These are phyloP conservation scores for Suillus sp. DNA, from an alignment of 768 basidiomycete genomes.

Conservation along the genomic window DNA sequence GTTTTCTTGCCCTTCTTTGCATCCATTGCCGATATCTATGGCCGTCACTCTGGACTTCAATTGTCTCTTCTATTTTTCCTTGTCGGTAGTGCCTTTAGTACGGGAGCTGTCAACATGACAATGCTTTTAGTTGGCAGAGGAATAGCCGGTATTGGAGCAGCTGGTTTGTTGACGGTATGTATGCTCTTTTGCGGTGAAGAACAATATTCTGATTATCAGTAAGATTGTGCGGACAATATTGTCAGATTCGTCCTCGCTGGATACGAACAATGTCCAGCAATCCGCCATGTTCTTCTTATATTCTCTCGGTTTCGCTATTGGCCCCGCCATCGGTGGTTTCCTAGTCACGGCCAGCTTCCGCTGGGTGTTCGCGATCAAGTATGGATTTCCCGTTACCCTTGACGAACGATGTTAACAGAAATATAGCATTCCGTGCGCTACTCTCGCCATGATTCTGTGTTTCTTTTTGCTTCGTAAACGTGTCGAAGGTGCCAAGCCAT, in stretches of 20 bases:
- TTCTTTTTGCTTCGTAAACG: conserved; percentile 44
- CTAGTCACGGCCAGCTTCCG: conserved; percentile 45
- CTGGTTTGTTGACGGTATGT: conserved; percentile 40
- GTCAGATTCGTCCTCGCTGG: conserved; percentile 44
- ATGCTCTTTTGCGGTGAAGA: conserved; percentile 5
- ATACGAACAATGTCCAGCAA: conserved; percentile 46
- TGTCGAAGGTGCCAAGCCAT: conserved; percentile 23
- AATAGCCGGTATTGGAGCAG: conserved; percentile 52
- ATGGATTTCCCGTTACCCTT: conserved; percentile 15
- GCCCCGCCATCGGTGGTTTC: conserved; percentile 46
- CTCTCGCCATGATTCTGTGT: conserved; percentile 39
- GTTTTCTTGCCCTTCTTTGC: conserved; percentile 56
- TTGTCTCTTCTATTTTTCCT: conserved; percentile 46
- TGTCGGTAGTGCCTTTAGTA: conserved; percentile 48
- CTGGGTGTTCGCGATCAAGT: conserved; percentile 62
- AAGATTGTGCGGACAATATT: conserved; percentile 47
- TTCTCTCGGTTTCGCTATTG: conserved; percentile 42
- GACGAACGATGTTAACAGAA: neutral
- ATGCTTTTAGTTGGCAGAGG: conserved; percentile 50
- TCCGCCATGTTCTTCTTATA: conserved; percentile 46
- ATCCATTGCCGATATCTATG: conserved; percentile 51
- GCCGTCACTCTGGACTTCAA: conserved; percentile 50
- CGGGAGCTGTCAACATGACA: conserved; percentile 46
- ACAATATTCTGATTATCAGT: neutral
- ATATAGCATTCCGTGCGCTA: conserved; percentile 43